phyloP scores from a whole-genome alignment of 805 yeast species.

The Sugiyamaella boreocaroliniensis region DNA sequence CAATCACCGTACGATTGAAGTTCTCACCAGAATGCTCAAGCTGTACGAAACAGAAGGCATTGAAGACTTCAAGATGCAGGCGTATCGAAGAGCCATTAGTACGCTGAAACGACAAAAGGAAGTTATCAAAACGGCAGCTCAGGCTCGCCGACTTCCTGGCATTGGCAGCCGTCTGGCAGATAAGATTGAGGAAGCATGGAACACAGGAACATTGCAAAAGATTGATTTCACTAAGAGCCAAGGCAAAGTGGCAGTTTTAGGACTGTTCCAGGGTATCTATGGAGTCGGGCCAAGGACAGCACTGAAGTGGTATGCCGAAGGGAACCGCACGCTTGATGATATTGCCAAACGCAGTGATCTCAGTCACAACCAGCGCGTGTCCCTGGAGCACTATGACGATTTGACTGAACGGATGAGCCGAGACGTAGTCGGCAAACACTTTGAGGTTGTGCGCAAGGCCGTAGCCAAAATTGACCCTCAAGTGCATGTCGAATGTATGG shows the following conservation, averaged over 20 bases:
- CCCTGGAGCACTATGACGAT: slow-evolving; percentile 43
- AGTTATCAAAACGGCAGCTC: slow-evolving; percentile 32
- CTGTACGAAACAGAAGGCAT: slow-evolving; percentile 30
- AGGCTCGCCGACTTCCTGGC: slow-evolving; percentile 38
- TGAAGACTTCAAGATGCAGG: slow-evolving; percentile 35
- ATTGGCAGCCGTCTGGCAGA: slow-evolving; percentile 37
- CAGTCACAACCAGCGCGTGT: slow-evolving; percentile 32
- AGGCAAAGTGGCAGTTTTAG: slow-evolving; percentile 23
- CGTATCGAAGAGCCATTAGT: slow-evolving; percentile 41
- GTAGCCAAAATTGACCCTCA: slow-evolving; percentile 32
- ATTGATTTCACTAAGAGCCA: slow-evolving; percentile 21
- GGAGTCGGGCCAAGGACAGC: slow-evolving; percentile 47
- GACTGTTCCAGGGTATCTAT: slow-evolving; percentile 36
- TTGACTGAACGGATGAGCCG: slow-evolving; percentile 42
- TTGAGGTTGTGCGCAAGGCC: slow-evolving; percentile 27
- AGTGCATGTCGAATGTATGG: slow-evolving; percentile 38
- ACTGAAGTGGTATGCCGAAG: slow-evolving; percentile 35
- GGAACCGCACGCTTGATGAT: slow-evolving; percentile 37
- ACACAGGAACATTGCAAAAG: slow-evolving; percentile 31
- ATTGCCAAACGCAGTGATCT: slow-evolving; percentile 28
- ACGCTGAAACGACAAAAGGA: slow-evolving; percentile 26
- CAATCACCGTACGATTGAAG: slow-evolving; percentile 30
- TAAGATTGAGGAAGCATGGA: slow-evolving; percentile 42
- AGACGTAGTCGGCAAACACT: slow-evolving; percentile 39
- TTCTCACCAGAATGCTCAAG: slow-evolving; percentile 29